Base-by-base conservation (phyloP, 2,329 filamentous ascomycete genomes). In the Zymoseptoria ardabiliae region DNA sequence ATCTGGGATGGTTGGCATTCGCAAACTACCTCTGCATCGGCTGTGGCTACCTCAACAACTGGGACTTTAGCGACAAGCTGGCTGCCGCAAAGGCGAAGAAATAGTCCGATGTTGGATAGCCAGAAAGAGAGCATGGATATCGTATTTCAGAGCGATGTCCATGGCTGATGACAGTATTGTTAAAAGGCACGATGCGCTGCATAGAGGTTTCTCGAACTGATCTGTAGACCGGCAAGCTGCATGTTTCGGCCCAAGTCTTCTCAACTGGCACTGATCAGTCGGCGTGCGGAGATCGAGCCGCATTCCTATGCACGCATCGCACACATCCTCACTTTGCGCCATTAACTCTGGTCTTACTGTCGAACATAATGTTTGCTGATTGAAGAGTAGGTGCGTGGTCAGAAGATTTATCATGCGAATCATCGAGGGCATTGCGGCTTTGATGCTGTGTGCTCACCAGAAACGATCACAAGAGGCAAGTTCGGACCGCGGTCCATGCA, bases 1-100 rank as follows among this genome's bases (percentile, higher is more conserved):
- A 97, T 71, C 76, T 95, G 23, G 89, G 79, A 17, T 97, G 93
- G 93, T 76, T 97, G 67, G 79, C 85, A 56, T 97, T 95, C 71
- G 92, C 91, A 30, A 91, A 89, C 0, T 97, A 97, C 71, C 78
- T 97, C 56, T 64, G 62, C 68, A 84, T 68, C 53, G 75, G 74
- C 20, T 67, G 65, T 54, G 75, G 75, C 5, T 75, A 77, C 59
- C 64, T 77, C 50, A 77, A 77, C 59, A 60, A 70, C 55, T 77
- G 75, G 75, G 65, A 74, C 57, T 71, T 77, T 56, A 53, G 56
- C 13, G 66, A 64, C 35, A 73, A 74, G 66, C 60, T 8, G 55
- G 49, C 20, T 13, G 25, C 28, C 13, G 10, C n/a, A 17, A 52
- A 52, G 50, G 50, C 50, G 50, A 25, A 52, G 11, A 52, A 52